Base-by-base conservation (phyloP, 2,329 filamentous ascomycete genomes). In the Xylogone sp. region DNA sequence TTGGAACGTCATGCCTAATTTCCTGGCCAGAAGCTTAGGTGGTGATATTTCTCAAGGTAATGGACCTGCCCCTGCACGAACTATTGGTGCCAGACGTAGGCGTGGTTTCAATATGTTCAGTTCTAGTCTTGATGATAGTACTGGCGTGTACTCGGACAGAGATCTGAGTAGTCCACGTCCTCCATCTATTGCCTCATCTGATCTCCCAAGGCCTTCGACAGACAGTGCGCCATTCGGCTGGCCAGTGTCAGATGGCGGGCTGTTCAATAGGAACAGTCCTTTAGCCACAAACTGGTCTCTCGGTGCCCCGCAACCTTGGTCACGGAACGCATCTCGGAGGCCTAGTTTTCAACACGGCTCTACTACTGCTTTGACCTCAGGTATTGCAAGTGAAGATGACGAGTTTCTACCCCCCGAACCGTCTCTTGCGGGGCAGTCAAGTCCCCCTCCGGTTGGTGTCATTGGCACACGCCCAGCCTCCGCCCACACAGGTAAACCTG, bases 291-390 rank as follows among this genome's bases (percentile, higher is more conserved):
- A 80, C 51, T 82, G 79, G 79, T 72, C 73, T 20, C 70, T 64
- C 10, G 54, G 58, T 34, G 54, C 71, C 1, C 68, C 72, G 13
- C 76, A 67, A 61, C 72, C 87, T 1, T 94, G 87, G 86, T 88
- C 88, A 4, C 76, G 88, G 39, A 87, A 83, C 60, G 85, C 87
- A 7, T 96, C 91, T 29, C 82, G 92, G 46, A 81, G 92, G 31
- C 88, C 89, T 13, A 96, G 90, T 1, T 75, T 90, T 7, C 89
- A 94, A 56, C 80, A 84, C 21, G 88, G 88, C 12, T 90, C 87
- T 1, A 85, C 87, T 1, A 84, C 78, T 9, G 79, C 67, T 18
- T 66, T 84, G 18, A 78, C 82, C 53, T 84, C 82, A 2, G 83
- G 79, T 1, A 69, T 86, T 18, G 81, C 81, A 10, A 83, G 81